These are phyloP conservation scores for Sphaerulina musiva DNA, from an alignment of 2,329 filamentous ascomycete species.

Conservation along the genomic window DNA sequence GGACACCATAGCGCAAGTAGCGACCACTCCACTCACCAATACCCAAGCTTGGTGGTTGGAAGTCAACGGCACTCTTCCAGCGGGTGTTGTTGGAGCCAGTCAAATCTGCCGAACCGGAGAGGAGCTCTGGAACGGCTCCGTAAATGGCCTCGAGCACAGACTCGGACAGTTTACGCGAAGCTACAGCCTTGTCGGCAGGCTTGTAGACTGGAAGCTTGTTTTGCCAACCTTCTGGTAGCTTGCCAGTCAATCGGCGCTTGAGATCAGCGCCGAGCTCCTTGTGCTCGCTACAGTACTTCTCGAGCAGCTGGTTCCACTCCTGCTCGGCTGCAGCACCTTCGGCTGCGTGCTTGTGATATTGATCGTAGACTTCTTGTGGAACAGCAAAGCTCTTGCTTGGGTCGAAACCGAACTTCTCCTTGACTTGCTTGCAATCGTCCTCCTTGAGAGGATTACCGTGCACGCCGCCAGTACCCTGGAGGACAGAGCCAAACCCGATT, in stretches of 20 bases:
- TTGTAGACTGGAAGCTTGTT: constrained; percentile 89
- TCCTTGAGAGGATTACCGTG: constrained; percentile 94
- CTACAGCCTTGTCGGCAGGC: constrained; percentile 72
- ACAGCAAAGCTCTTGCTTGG: constrained; percentile 88
- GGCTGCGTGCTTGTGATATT: constrained; percentile 75
- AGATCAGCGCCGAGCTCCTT: constrained; percentile 75
- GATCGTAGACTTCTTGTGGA: constrained; percentile 88
- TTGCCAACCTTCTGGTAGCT: constrained; percentile 94
- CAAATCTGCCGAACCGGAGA: constrained; percentile 95
- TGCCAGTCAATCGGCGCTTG: constrained; percentile 67
- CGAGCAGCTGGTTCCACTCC: constrained; percentile 90
- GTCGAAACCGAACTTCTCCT: constrained; percentile 93
- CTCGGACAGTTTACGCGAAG: constrained; percentile 95
- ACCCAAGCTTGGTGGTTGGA: constrained; percentile 80
- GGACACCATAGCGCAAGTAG: constrained; percentile 87
- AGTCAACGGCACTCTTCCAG: constrained; percentile 95
- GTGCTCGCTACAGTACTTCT: constrained; percentile 76
- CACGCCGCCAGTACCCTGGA: constrained; percentile 89
- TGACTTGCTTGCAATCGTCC: constrained; percentile 88
- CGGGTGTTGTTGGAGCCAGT: constrained; percentile 98
- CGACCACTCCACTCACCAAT: constrained; percentile 87
- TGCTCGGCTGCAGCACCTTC: constrained; percentile 83
- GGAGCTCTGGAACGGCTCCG: constrained; percentile 73
- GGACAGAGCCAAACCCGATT: constrained; percentile 90
- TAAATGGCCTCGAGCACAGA: constrained; percentile 84